Evolutionary conservation across 2,329 filamentous ascomycete species (phyloP).

Genomic region (Penicillium sp.): DNA sequence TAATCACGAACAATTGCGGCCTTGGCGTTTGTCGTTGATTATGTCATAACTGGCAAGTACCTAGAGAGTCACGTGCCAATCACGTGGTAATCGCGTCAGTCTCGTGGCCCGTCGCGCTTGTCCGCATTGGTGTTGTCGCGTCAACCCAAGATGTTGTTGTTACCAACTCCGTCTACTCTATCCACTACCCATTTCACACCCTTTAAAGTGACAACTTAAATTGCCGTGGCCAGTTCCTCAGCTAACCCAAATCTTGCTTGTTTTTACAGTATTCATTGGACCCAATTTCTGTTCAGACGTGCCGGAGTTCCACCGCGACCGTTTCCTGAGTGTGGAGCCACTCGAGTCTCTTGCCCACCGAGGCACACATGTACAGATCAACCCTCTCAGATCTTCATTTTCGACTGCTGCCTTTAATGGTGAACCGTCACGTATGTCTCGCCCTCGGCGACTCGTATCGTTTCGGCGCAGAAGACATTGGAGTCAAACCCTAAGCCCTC

Average conservation of each 20-base stretch:
- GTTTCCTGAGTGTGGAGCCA: constrained; percentile 27
- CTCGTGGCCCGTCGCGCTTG: constrained; percentile 20
- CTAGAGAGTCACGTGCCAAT: fast-evolving
- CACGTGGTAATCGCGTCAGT: constrained; percentile 4
- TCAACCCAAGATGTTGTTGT: background rate
- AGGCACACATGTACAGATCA: constrained; percentile 58
- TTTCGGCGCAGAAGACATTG: constrained; percentile 64
- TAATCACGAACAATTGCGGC: constrained; percentile 1
- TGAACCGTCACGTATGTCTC: constrained; percentile 34
- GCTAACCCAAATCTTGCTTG: constrained; percentile 6
- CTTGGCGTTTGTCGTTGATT: constrained; percentile 4
- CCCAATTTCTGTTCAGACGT: constrained; percentile 18
- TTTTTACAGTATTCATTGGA: constrained; percentile 14
- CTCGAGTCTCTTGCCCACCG: constrained; percentile 40
- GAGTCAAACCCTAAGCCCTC: constrained; percentile 93
- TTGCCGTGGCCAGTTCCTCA: constrained; percentile 2
- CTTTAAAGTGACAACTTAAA: constrained; percentile 1
- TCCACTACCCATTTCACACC: constrained; percentile 11
- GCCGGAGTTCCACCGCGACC: constrained; percentile 8
- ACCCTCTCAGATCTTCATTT: constrained; percentile 77
- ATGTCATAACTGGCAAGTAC: background rate
- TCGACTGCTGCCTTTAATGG: constrained; percentile 53
- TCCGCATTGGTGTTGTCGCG: background rate
- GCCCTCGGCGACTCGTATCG: constrained; percentile 39
- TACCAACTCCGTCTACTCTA: background rate